Base-by-base conservation (phyloP, 2,329 filamentous ascomycete species). In the Colletotrichum limetticola region DNA sequence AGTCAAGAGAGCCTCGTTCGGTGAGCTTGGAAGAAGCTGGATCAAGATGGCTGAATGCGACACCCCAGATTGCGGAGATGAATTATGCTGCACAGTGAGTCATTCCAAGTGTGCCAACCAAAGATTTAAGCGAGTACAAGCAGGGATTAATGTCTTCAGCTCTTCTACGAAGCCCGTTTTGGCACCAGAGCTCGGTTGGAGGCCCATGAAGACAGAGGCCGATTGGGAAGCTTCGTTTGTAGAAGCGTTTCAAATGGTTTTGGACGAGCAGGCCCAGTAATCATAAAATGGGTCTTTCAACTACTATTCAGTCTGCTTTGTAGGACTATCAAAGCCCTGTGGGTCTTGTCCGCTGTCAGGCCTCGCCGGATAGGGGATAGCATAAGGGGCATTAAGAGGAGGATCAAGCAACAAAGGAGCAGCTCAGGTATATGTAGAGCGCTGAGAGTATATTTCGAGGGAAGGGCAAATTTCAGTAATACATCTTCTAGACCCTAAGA, bases 131-230 rank as follows among this genome's bases (percentile, higher is more conserved):
- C 0, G 19, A n/a, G 19, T 19, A 19, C n/a, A 19, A 49, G 52
- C 11, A 22, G 14, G 16, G 22, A 24, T 11, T 22, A 14, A 55
- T 26, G 32, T 32, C 55, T 37, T 4, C 9, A 72, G 70, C 24
- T 72, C 70, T 9, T 60, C 70, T 37, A 81, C 79, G 0, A 68
- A 75, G 24, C 75, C 81, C 2, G 76, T 75, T 19, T 68, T 79
- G 11, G 77, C 76, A 14, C 75, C 68, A 6, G 65, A 76, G 11
- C 64, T 82, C 14, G 80, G 82, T 0, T 83, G 81, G 82, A 78
- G 77, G 74, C 81, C 80, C 0, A 76, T 46, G 24, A 78, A 78
- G 70, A 81, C 78, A 2, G 76, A 78, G 35, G 69, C 77, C 19
- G 78, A 78, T 59, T 80, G 76, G 67, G 62, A 76, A 53, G 69